Base-by-base conservation (phyloP, 306 rosid species). In the Ochetophila trinervis region DNA sequence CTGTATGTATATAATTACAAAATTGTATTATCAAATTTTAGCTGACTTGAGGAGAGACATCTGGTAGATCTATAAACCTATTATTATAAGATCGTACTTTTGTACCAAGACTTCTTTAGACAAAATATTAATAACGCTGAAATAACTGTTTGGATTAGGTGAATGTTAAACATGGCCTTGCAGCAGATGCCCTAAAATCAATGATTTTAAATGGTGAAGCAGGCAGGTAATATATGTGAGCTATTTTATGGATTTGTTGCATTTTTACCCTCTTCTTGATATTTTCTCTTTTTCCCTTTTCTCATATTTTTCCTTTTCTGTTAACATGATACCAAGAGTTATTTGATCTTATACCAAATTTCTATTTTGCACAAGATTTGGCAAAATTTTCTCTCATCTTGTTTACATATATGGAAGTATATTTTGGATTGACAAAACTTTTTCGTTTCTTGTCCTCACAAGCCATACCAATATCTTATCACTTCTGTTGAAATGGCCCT, bases 91-190 rank as follows among this genome's bases (percentile, higher is more conserved):
- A 48, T 58, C 22, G 20, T 35, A 44, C 15, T 34, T 66, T 66
- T 74, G 57, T 57, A 21, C 19, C 55, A 51, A 22, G 27, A 32
- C 64, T 36, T 52, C 66, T 59, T 52, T 34, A 11, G 44, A 52
- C 52, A 13, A 71, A 34, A 55, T 52, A 17, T 62, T 47, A 1
- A 30, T 53, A 12, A 16, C 19, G 24, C 63, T 60, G 44, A 60
- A 55, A 62, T 21, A 44, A 62, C 40, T 65, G 5, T 52, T 40
- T 66, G 74, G 58, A 56, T 66, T 57, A 92, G 98, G 89, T 92
- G 83, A 84, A 81, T 71, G 80, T 84, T 54, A 85, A 77, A 72
- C 78, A 80, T 63, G 98, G 98, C 65, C 93, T 85, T 61, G 98
- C 96, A 17, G 86, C 72, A 17, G 91, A 89, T 74, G 65, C 82